Evolutionary conservation across 139 green algal species (phyloP).

Genomic region (Cymbomonas tetramitiformis): DNA sequence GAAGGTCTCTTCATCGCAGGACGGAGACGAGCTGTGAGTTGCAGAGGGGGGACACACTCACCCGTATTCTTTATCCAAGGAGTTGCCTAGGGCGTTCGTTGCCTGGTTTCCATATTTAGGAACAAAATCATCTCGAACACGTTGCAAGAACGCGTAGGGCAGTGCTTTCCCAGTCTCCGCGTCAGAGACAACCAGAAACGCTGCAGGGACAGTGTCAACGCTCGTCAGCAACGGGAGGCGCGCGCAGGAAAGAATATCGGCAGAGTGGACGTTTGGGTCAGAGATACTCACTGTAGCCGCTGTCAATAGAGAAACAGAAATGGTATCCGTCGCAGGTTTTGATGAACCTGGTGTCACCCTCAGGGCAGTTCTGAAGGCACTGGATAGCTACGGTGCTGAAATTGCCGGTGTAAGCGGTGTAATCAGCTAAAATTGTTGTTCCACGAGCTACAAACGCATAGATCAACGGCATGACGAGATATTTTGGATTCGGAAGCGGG

Average conservation of each 20-base stretch:
- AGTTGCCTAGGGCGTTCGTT: constrained; percentile 45
- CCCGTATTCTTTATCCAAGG: constrained; percentile 71
- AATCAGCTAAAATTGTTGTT: constrained; percentile 65
- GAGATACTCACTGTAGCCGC: too few relatives aligned
- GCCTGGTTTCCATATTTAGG: constrained; percentile 38
- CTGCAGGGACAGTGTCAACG: too few relatives aligned
- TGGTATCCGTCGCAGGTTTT: constrained; percentile 45
- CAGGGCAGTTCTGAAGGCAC: constrained; percentile 47
- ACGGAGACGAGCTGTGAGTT: too few relatives aligned
- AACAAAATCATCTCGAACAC: constrained; percentile 36
- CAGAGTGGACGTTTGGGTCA: too few relatives aligned
- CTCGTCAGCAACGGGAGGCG: too few relatives aligned
- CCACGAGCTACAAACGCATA: constrained; percentile 29
- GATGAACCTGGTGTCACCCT: constrained; percentile 45
- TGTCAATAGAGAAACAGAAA: too few relatives aligned
- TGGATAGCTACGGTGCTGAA: constrained; percentile 79
- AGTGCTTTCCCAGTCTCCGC: constrained; percentile 81
- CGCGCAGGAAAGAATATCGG: too few relatives aligned
- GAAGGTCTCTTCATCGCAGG: too few relatives aligned
- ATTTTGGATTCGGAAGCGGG: too few relatives aligned
- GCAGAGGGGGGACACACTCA: too few relatives aligned
- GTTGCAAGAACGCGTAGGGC: constrained; percentile 80
- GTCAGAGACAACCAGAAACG: constrained; percentile 81
- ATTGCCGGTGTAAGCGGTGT: constrained; percentile 77
- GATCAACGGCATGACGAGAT: constrained; percentile 28